Base-by-base conservation (phyloP, 192 early-diverging fungal species). In the Backusella tarrabulga region DNA sequence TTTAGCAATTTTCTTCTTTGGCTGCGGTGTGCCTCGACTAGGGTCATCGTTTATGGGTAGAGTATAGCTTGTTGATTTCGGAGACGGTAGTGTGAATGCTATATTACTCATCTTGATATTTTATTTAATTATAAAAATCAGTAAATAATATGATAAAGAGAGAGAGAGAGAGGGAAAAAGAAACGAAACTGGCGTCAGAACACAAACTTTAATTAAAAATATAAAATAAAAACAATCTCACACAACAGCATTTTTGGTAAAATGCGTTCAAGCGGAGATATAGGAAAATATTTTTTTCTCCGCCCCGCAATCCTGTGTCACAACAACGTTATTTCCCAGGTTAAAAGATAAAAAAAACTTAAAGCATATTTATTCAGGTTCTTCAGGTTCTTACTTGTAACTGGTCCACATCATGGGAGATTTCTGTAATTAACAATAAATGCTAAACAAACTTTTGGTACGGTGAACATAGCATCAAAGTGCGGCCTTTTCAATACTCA, bases 1-100 rank as follows among this genome's bases (percentile, higher is more conserved):
- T 73, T 92, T 93, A 75, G 80, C 84, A 1, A 82, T 68, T 68
- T 84, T 67, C 52, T 86, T 86, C 29, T 52, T 38, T 14, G 32
- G 50, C 11, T 34, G 23, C 12, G 14, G 15, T 5, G n/a, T 38
- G 29, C 12, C 12, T 63, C 56, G 9, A 63, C 12, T 63, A 26
- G 56, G 56, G 9, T 63, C 23, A 29, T 63, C 23, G 12, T 29
- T 63, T 63, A 63, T 63, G 12, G 56, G 2, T 23, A 63, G 56
- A 14, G 23, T 23, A 63, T 63, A 63, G 21, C 56, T 29, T 63
- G 56, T 12, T 7, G 0, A n/a, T 63, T 63, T 63, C 23, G 56
- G 56, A 63, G 56, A 63, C 11, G 56, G 56, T 11, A 63, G 26
- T 63, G 56, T 63, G 7, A 63, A 63, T 12, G 19, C 68, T 36